These are phyloP conservation scores for Lasiosphaeris hirsuta DNA, from an alignment of 495 filamentous ascomycete species.

Conservation along the genomic window DNA sequence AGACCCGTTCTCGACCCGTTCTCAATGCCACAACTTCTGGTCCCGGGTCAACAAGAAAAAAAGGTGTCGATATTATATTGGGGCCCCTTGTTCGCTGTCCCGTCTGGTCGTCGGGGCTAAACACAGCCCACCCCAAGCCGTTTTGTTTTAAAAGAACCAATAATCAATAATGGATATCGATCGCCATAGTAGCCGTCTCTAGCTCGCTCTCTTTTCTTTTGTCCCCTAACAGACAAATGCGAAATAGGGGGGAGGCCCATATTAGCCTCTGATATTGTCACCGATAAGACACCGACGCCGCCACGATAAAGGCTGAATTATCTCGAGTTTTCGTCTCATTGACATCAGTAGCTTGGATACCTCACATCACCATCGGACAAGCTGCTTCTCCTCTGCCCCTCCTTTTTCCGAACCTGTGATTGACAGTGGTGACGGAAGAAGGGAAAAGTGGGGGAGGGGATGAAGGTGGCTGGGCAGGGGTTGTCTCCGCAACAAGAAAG, in stretches of 20 bases:
- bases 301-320: conserved; percentile 9
- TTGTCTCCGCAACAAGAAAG: too few relatives aligned
- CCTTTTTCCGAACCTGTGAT: neutral
- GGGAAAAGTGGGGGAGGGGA: too few relatives aligned
- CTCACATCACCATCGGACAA: neutral
- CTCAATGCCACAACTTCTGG: neutral
- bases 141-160: conserved; percentile 6
- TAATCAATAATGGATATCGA: neutral
- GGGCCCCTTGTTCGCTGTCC: neutral
- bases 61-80: neutral
- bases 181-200: conserved; percentile 1
- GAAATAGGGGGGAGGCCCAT: conserved; percentile 1
- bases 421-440: neutral
- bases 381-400: neutral
- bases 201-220: neutral
- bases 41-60: neutral
- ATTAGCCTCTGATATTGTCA: conserved; percentile 15
- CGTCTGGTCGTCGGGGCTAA: conserved; percentile 3
- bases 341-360: neutral
- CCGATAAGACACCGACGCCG: conserved; percentile 12
- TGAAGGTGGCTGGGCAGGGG: too few relatives aligned
- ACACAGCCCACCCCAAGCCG: neutral
- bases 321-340: neutral
- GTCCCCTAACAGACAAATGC: neutral
- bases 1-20: neutral